These are phyloP conservation scores for Scytalidium lignicola DNA, from an alignment of 2,329 filamentous ascomycete genomes.

Conservation along the genomic window DNA sequence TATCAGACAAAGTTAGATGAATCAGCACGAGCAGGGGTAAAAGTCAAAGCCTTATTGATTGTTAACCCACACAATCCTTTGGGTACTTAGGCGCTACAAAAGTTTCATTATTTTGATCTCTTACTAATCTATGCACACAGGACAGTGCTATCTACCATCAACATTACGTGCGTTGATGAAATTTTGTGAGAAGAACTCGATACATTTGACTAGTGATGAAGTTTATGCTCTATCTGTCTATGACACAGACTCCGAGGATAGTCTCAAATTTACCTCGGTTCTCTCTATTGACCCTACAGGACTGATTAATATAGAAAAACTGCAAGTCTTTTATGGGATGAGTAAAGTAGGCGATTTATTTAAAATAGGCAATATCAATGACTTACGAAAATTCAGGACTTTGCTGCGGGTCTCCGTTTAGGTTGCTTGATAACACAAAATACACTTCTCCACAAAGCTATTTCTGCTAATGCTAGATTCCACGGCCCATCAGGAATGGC, in stretches of 20 bases:
- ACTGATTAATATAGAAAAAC: constrained; percentile 38
- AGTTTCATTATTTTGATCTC: constrained; percentile 40
- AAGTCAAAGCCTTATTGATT: constrained; percentile 35
- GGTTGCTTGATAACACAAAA: constrained; percentile 30
- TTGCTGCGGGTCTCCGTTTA: constrained; percentile 29
- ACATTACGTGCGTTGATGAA: constrained; percentile 26
- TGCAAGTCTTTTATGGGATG: constrained; percentile 35
- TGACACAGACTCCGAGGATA: constrained; percentile 23
- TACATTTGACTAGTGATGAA: constrained; percentile 46
- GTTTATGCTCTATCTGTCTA: constrained; percentile 43
- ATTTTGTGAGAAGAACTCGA: constrained; percentile 36
- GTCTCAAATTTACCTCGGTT: constrained; percentile 38
- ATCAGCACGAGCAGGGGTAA: constrained; percentile 28
- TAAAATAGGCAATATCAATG: neutral
- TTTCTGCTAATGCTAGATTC: constrained; percentile 39
- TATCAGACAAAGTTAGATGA: constrained; percentile 33
- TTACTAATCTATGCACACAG: constrained; percentile 16
- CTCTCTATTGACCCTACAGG: constrained; percentile 39
- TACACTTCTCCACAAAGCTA: constrained; percentile 25
- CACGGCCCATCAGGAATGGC: constrained; percentile 41
- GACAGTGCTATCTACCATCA: constrained; percentile 16
- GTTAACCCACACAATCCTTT: constrained; percentile 31
- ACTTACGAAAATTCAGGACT: constrained; percentile 27
- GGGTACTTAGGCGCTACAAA: constrained; percentile 23
- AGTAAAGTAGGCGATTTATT: constrained; percentile 10